A percentile compares a stretch with the other conserved stretches of the same genome.
Conservation (phyloP, 2,329 filamentous ascomycete genomes). For the Zymoseptoria pseudotritici region DNA sequence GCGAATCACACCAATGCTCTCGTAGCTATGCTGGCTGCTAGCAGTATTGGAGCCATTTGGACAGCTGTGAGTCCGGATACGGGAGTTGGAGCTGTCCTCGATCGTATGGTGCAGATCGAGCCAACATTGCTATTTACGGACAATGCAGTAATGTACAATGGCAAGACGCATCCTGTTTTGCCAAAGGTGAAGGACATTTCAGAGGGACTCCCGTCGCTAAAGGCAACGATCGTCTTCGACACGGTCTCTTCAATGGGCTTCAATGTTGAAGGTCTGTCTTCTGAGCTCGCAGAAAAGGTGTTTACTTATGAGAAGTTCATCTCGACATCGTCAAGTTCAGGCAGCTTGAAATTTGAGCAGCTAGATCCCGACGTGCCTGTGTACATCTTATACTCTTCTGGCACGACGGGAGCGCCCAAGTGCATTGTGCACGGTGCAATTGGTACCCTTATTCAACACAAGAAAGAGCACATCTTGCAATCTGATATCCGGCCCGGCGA, state of each 20-base stretch:
- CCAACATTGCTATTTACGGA: constrained; percentile 79
- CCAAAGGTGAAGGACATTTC: constrained; percentile 74
- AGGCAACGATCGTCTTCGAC: constrained; percentile 66
- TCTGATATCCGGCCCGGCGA: constrained; percentile 68
- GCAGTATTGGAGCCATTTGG: constrained; percentile 82
- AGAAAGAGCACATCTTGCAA: constrained; percentile 89
- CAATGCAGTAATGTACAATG: constrained; percentile 84
- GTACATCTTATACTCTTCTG: constrained; percentile 89
- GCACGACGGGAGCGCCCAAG: constrained; percentile 81
- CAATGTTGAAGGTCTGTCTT: constrained; percentile 19
- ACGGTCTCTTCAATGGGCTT: constrained; percentile 46
- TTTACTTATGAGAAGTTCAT: constrained; percentile 25
- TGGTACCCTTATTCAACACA: constrained; percentile 89
- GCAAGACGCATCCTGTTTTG: constrained; percentile 74
- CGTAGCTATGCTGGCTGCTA: constrained; percentile 77
- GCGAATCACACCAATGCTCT: constrained; percentile 85
- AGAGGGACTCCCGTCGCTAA: constrained; percentile 56
- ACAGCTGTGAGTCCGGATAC: constrained; percentile 89
- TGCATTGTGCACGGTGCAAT: constrained; percentile 89
- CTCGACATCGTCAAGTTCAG: constrained; percentile 32
- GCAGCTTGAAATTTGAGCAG: constrained; percentile 55
- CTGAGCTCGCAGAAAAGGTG: constrained; percentile 9
- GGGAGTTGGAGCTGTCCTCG: constrained; percentile 82
- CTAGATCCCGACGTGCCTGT: constrained; percentile 79
- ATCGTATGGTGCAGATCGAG: constrained; percentile 76